Evolutionary conservation across 1,284 basidiomycete genomes (phyloP), one percentile per base, ranked within the genome.

Genomic region (Cutaneotrichosporon sp.): DNA sequence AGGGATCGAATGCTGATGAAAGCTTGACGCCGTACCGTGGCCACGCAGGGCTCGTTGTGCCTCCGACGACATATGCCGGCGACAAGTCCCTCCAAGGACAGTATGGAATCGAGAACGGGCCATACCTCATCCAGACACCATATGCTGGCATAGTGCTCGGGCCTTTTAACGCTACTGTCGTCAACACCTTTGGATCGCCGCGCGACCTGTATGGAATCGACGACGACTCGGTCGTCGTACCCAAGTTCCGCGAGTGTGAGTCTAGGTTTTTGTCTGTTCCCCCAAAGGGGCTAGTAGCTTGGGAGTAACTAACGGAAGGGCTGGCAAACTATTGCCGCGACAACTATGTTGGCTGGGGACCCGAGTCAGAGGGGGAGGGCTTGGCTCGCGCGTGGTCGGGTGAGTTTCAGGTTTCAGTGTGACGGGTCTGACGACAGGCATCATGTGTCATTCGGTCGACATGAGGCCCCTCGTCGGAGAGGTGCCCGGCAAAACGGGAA

Each of bases 361-460:
- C 61, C 6, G 70, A 74, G 46, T 56, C 53, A 10, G 55, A 63
- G 1, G 71, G 71, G 8, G 74, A 74, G 57, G 74, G 74, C 2
- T 60, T 66, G 1, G 63, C 64, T 6, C 63, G 67, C n/a, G 56
- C 69, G 8, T 76, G 74, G 74, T 63, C 67, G 9, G 58, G 58
- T 50, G 22, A 7, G 58, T 26, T 13, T 36, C 5, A 6, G 26
- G 26, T 26, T 26, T 14, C 10, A 10, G 5, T 4, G 16, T 18
- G 30, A 13, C n/a, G 11, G 7, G 26, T 10, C 46, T 56, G 21
- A 58, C 42, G 73, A 60, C 67, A 5, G 73, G 70, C 58, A 49
- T 76, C 64, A 67, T 71, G 60, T 69, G 68, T 31, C 69, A 69
- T 42, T 69, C 71, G 4, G 61, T 68, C n/a, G 69, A 75, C 64